Conservation (phyloP, 2,329 filamentous ascomycete genomes). For the Colletotrichum brevisporum region DNA sequence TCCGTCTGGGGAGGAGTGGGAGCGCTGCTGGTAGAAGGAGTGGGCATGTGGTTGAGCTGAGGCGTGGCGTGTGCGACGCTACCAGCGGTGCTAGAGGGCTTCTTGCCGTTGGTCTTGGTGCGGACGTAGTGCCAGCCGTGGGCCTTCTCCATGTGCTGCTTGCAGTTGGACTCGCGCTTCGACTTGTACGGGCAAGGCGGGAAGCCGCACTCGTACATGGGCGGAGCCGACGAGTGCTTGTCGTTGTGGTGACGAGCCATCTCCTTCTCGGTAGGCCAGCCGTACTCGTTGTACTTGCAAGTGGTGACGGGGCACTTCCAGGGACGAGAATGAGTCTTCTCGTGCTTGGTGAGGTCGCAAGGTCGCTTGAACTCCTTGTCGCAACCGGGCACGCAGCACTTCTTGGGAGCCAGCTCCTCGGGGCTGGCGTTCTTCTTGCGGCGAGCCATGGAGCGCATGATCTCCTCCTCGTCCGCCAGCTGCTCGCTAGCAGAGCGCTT, state of each 20-base stretch:
- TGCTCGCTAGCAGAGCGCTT: slow-evolving; percentile 79
- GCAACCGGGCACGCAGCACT: slow-evolving; percentile 82
- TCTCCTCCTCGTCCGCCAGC: slow-evolving; percentile 83
- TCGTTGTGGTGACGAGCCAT: slow-evolving; percentile 96
- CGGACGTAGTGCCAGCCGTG: slow-evolving; percentile 93
- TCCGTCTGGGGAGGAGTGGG: slow-evolving; percentile 71
- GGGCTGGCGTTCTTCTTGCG: slow-evolving; percentile 93
- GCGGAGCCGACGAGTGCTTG: slow-evolving; percentile 87
- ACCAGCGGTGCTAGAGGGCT: slow-evolving; percentile 58
- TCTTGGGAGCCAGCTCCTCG: slow-evolving; percentile 85
- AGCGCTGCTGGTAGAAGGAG: slow-evolving; percentile 71
- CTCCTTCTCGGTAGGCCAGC: slow-evolving; percentile 98
- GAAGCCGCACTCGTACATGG: slow-evolving; percentile 87
- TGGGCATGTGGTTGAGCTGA: slow-evolving; percentile 72
- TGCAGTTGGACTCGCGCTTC: slow-evolving; percentile 96
- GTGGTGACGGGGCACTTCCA: slow-evolving; percentile 89
- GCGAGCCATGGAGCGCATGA: slow-evolving; percentile 93
- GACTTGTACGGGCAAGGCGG: slow-evolving; percentile 92
- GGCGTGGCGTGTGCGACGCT: slow-evolving; percentile 69
- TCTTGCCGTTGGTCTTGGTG: slow-evolving; percentile 91
- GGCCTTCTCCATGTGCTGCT: slow-evolving; percentile 98
- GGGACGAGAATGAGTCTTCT: slow-evolving; percentile 96
- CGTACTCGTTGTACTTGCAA: slow-evolving; percentile 92
- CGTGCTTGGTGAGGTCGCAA: slow-evolving; percentile 98
- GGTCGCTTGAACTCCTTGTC: slow-evolving; percentile 95